phyloP scores from a whole-genome alignment of 352 stramenopile genomes.

The Phytophthora crassamura region DNA sequence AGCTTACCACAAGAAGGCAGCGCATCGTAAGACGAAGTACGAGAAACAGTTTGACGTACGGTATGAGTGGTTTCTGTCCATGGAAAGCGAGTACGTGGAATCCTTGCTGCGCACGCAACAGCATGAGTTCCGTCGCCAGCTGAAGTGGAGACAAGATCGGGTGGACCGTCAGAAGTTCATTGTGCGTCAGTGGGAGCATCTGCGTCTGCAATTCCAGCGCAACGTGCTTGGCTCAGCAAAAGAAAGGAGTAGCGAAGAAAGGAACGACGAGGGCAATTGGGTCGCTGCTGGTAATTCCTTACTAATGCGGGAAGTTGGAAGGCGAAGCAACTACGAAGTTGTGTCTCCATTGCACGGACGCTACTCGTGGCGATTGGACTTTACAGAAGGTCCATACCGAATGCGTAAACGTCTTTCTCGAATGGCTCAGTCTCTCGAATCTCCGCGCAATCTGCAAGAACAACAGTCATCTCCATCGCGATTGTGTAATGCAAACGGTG shows the following conservation, averaged over 20 bases:
- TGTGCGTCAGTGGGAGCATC: slow-evolving; percentile 54
- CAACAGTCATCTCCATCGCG: slow-evolving; percentile 9
- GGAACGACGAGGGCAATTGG: not conserved
- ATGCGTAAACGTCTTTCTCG: slow-evolving; percentile 65
- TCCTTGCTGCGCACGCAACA: slow-evolving; percentile 52
- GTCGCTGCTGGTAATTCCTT: slow-evolving; percentile 1
- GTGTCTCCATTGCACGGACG: not conserved
- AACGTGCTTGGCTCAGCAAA: slow-evolving; percentile 11
- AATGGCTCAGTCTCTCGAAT: slow-evolving; percentile 21
- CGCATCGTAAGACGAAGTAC: slow-evolving; percentile 45
- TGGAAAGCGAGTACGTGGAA: slow-evolving; percentile 44
- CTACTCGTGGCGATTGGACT: slow-evolving; percentile 53
- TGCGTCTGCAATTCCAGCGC: slow-evolving; percentile 34
- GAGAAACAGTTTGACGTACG: slow-evolving; percentile 46
- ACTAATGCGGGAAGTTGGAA: slow-evolving; percentile 20
- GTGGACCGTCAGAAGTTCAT: slow-evolving; percentile 75
- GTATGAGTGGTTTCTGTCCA: slow-evolving; percentile 52
- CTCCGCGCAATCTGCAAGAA: slow-evolving; percentile 16
- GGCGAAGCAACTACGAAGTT: slow-evolving; percentile 21
- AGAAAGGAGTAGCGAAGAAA: not conserved
- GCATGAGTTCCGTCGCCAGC: slow-evolving; percentile 59
- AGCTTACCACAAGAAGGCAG: slow-evolving; percentile 48
- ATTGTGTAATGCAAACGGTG: not conserved
- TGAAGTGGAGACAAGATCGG: slow-evolving; percentile 73
- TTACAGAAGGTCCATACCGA: slow-evolving; percentile 68